Conservation (phyloP, 345 rosid species). For the Aquilaria malaccensis region DNA sequence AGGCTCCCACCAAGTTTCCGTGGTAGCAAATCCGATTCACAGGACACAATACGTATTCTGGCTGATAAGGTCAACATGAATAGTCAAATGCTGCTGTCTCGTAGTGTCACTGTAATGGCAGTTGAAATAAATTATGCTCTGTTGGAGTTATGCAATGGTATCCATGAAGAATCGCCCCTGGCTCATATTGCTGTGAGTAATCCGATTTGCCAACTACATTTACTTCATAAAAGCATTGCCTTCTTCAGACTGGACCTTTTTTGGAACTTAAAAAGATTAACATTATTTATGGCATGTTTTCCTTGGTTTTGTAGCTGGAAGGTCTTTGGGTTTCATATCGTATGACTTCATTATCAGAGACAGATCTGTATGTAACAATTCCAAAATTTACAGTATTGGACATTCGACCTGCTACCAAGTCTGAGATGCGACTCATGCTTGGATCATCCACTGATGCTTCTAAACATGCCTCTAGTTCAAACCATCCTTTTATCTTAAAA, state of each 20-base stretch:
- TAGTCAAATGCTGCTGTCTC: slow-evolving; percentile 79
- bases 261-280: too few relatives aligned
- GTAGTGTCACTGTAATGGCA: slow-evolving; percentile 70
- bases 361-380: slow-evolving; percentile 87
- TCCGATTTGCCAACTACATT: neutral
- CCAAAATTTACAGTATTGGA: slow-evolving; percentile 87
- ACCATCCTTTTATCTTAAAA: slow-evolving; percentile 38
- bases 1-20: slow-evolving; percentile 92
- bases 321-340: slow-evolving; percentile 95
- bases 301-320: slow-evolving; percentile 59
- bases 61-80: slow-evolving; percentile 94
- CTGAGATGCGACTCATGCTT: slow-evolving; percentile 99
- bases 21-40: slow-evolving; percentile 59
- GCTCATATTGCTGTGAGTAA: slow-evolving; percentile 83
- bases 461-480: slow-evolving; percentile 63
- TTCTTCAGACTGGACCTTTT: slow-evolving; percentile 4
- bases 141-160: slow-evolving; percentile 81
- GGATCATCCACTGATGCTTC: slow-evolving; percentile 89
- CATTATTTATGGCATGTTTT: neutral
- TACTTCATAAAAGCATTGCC: neutral
- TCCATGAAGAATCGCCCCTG: slow-evolving; percentile 73
- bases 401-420: slow-evolving; percentile 75
- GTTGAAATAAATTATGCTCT: slow-evolving; percentile 86
- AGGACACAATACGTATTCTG: slow-evolving; percentile 70
- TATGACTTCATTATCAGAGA: slow-evolving; percentile 82